These are phyloP conservation scores for Cutaneotrichosporon sp. DNA, from an alignment of 1,284 basidiomycete genomes.

Conservation along the genomic window DNA sequence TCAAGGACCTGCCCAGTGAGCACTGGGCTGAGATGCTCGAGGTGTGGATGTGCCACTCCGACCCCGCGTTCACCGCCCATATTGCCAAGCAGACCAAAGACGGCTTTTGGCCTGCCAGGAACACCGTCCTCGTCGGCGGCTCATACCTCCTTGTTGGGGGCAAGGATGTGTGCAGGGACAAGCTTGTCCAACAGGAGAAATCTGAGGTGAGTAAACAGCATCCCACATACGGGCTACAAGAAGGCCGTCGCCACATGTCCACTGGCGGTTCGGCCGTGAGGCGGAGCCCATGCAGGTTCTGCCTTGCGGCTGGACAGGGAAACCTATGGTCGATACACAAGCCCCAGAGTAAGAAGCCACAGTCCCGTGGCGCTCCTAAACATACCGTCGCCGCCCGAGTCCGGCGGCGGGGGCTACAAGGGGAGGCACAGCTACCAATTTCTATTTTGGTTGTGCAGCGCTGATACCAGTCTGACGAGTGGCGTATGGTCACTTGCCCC, in stretches of 20 bases:
- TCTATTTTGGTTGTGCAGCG: constrained; percentile 15
- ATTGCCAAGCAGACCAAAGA: constrained; percentile 60
- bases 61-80: constrained; percentile 71
- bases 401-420: constrained; percentile 76
- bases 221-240: constrained; percentile 53
- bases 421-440: constrained; percentile 57
- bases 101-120: constrained; percentile 71
- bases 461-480: constrained; percentile 54
- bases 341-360: constrained; percentile 62
- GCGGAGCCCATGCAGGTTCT: constrained; percentile 42
- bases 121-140: constrained; percentile 73
- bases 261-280: constrained; percentile 56
- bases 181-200: constrained; percentile 54
- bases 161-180: constrained; percentile 55
- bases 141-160: constrained; percentile 75
- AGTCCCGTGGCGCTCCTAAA: constrained; percentile 49
- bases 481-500: constrained; percentile 63
- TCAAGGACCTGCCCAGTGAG: constrained; percentile 84
- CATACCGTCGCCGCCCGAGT: constrained; percentile 61
- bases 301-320: not conserved
- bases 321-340: constrained; percentile 78
- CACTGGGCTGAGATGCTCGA: constrained; percentile 96
- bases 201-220: constrained; percentile 56
- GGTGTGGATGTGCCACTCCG: constrained; percentile 95
- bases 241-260: constrained; percentile 70